Percentiles rank a stretch among this genome's conserved stretches.
These are phyloP conservation scores for Paratrypanosoma confusum DNA, from an alignment of 208 protist species.

Conservation along the genomic window DNA sequence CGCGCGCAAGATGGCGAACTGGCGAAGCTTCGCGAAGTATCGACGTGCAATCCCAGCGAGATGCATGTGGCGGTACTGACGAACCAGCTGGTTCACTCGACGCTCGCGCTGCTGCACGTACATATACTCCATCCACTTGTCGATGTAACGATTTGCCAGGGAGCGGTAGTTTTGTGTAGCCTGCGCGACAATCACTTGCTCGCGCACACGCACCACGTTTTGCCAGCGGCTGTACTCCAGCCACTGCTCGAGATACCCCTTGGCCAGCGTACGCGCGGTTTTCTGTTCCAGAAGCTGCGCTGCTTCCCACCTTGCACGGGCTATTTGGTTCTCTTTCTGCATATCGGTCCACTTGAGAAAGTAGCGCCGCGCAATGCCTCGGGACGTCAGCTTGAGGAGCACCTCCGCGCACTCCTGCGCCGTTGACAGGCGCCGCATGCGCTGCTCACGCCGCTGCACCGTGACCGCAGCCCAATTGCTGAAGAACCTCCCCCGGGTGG, in stretches of 20 bases:
- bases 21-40: conserved; percentile 10
- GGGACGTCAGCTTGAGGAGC: conserved; percentile 5
- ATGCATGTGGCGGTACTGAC: conserved; percentile 10
- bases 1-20: conserved; percentile 3
- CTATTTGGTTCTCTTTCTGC: background rate
- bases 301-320: background rate
- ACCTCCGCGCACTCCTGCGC: conserved; percentile 1
- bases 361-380: conserved; percentile 2
- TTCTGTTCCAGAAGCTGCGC: conserved; percentile 8
- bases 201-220: conserved; percentile 1
- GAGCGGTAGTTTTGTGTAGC: conserved; percentile 1
- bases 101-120: background rate
- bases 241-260: conserved; percentile 11
- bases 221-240: conserved; percentile 1
- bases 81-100: conserved; percentile 2
- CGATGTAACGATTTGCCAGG: conserved; percentile 1
- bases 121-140: conserved; percentile 1
- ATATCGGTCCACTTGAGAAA: conserved; percentile 7
- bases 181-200: conserved; percentile 1
- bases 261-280: conserved; percentile 6
- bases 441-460: background rate
- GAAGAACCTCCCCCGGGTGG: too few species aligned
- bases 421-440: background rate
- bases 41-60: conserved; percentile 11
- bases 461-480: background rate